phyloP scores from a whole-genome alignment of 306 rosid species.

The Citrullus colocynthis region DNA sequence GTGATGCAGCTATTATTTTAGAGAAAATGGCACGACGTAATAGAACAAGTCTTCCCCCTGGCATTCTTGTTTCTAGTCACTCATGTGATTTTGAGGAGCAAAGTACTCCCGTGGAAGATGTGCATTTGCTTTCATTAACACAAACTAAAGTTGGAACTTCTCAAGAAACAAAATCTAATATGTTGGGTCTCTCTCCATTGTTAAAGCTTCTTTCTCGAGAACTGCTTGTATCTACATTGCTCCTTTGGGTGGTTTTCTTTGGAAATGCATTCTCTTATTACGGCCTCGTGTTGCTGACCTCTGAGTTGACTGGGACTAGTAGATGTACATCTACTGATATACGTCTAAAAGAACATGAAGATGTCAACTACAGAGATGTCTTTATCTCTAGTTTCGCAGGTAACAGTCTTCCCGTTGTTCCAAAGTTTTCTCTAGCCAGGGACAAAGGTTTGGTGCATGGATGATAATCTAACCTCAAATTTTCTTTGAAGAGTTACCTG shows the following conservation, averaged over 20 bases:
- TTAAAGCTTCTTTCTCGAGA: conserved; percentile 60
- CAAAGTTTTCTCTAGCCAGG: background rate
- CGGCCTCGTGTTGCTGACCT: conserved; percentile 90
- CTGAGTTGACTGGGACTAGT: conserved; percentile 50
- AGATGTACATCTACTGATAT: conserved; percentile 31
- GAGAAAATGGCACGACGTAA: conserved; percentile 78
- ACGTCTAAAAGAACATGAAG: conserved; percentile 33
- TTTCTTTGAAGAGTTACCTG: conserved; percentile 73
- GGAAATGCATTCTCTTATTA: conserved; percentile 94
- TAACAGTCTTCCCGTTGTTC: conserved; percentile 17
- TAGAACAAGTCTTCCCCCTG: conserved; percentile 58
- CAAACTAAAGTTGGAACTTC: conserved; percentile 19
- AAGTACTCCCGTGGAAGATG: conserved; percentile 41
- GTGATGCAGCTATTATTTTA: conserved; percentile 61
- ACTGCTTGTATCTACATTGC: conserved; percentile 65
- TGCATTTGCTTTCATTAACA: conserved; percentile 35
- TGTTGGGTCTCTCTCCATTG: conserved; percentile 44
- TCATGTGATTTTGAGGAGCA: conserved; percentile 32
- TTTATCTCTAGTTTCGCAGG: conserved; percentile 95
- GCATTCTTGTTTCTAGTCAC: conserved; percentile 58
- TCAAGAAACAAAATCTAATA: conserved; percentile 22
- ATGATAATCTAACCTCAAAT: conserved; percentile 18
- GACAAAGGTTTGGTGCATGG: conserved; percentile 3
- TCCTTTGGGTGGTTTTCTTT: conserved; percentile 81
- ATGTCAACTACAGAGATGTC: conserved; percentile 44